Base-by-base conservation (phyloP, 129 eudicot species). In the Tagetes erecta region DNA sequence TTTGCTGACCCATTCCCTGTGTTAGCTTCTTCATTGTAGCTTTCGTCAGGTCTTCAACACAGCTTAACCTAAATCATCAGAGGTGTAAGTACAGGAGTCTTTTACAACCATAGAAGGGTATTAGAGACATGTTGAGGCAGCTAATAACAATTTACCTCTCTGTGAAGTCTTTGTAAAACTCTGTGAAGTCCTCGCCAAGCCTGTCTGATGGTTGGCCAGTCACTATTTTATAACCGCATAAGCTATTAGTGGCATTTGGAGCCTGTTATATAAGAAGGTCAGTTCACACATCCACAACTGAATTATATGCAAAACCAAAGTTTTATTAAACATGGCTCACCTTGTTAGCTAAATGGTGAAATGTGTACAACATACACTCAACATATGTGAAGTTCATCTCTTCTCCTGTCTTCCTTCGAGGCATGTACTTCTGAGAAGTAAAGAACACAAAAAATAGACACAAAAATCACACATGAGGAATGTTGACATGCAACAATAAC, bases 201-300 rank as follows among this genome's bases (percentile, higher is more conserved):
- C 95, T 84, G 82, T 92, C 98, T 59, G 98, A 92, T 69, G 98
- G 98, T 77, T 92, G 98, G 36, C 98, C 98, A 71, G 98, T 92
- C 72, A 92, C 95, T 76, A 92, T 87, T 78, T 89, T 92, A 86
- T 89, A 92, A 63, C 96, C 96, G 53, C 98, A 92, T 68, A 92
- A 83, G 68, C 96, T 85, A 74, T 92, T 92, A 27, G 98, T 87
- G 41, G 98, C 98, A 78, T 92, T 92, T 36, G 98, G 96, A 73
- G 92, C 96, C 98, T 92, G 87, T 76, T 39, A 5, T 80, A 81
- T 10, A 76, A 50, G 10, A 44, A 30, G 37, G 38, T n/a, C 13
- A 49, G 47, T 13, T 72, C 60, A 40, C 27, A 58, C 52, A 2
- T 53, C 73, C 66, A 73, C 50, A 70, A 12, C 13, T 14, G 39